Evolutionary conservation across 2,329 filamentous ascomycete species (phyloP), one percentile per base, ranked within the genome.

Genomic region (Gnomoniopsis smithogilvyi): DNA sequence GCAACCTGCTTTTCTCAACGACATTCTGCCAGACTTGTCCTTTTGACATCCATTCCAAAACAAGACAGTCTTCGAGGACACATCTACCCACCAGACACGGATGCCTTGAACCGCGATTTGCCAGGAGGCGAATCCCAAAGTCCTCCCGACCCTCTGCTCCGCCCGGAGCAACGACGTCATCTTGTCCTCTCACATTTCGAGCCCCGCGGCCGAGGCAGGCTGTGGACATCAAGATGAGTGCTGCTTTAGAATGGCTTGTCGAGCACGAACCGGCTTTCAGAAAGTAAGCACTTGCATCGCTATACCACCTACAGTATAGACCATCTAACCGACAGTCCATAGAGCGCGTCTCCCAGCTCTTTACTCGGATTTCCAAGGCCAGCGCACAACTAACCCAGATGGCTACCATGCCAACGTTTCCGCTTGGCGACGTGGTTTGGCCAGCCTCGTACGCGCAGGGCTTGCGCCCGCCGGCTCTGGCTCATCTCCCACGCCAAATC

Each of bases 401-500:
- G 52, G 65, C 59, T 59, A 68, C 62, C 63, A 68, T 49, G 71
- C 71, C 60, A 74, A 74, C 58, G 59, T 73, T 7, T 71, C 70
- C 7, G 70, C 70, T 43, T 74, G 72, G 72, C 69, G 72, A 38
- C 67, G 65, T 12, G 72, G 62, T 6, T 67, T 74, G 12, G 66
- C 70, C 1, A 62, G 63, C 15, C 66, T 74, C 21, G 67, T 66
- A 10, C 64, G 66, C 21, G 68, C 67, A 4, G 72, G 72, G n/a
- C 62, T 72, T 26, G 67, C 70, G 24, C 69, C 70, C n/a, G 60
- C 66, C 21, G 41, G 59, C 17, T 51, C 66, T 14, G 56, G 56
- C 38, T 52, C 62, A 14, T 59, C 66, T 26, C 68, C 76, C 0
- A 70, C 70, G 6, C 73, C 77, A 2, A 80, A 80, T 59, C 74